Conservation (phyloP, 73 alveolate genomes). For the Halteria grandinella region DNA sequence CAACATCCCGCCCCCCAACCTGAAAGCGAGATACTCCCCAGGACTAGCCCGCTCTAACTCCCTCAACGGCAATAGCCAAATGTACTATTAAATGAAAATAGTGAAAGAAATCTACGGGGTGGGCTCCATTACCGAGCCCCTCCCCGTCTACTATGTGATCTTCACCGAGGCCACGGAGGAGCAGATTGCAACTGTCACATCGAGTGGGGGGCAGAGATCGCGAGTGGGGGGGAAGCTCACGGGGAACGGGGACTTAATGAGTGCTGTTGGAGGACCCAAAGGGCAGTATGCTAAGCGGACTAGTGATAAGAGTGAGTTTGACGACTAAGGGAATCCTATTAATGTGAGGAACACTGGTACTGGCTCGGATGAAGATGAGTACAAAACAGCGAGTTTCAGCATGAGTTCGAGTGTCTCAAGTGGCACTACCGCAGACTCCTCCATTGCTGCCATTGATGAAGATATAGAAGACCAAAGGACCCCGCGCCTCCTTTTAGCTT, state of each 20-base stretch:
- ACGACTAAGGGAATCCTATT: too few relatives aligned
- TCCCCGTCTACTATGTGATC: constrained; percentile 31
- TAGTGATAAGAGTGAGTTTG: too few relatives aligned
- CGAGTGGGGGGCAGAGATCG: neutral
- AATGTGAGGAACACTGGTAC: too few relatives aligned
- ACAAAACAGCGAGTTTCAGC: neutral
- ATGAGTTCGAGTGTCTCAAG: constrained; percentile 31
- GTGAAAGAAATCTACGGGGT: constrained; percentile 24
- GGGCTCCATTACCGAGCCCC: neutral
- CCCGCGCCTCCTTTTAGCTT: constrained; percentile 4
- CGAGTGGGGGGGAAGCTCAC: neutral
- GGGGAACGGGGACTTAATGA: neutral
- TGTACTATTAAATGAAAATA: constrained; percentile 38
- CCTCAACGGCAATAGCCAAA: too few relatives aligned
- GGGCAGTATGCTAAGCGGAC: neutral
- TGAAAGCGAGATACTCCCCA: too few relatives aligned
- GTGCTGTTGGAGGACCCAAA: constrained; percentile 9
- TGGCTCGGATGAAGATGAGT: constrained; percentile 2
- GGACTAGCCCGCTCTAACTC: too few relatives aligned
- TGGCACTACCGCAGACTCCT: neutral
- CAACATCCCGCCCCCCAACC: too few relatives aligned
- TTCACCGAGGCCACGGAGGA: neutral
- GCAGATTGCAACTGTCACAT: neutral
- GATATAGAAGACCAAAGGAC: constrained; percentile 26
- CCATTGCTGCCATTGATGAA: constrained; percentile 14